Conservation (phyloP, 2,329 filamentous ascomycete genomes). For the Fusarium tjaetaba region DNA sequence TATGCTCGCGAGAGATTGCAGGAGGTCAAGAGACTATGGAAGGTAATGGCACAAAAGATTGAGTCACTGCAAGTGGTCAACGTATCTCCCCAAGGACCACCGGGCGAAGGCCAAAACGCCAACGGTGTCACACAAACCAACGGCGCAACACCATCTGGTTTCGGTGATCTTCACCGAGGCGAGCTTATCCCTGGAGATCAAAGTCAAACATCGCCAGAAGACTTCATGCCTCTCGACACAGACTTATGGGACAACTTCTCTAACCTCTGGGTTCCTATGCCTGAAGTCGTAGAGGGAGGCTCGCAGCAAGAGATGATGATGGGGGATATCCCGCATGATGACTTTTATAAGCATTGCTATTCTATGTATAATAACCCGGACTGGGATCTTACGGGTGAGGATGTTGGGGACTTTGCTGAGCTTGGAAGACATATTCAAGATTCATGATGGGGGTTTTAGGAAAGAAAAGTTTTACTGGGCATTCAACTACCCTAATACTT, state of each 20-base stretch:
- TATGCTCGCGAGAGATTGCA: constrained; percentile 41
- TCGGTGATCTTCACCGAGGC: constrained; percentile 2
- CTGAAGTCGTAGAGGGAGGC: constrained; percentile 23
- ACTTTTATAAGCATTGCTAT: constrained; percentile 44
- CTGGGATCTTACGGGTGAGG: constrained; percentile 43
- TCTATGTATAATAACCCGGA: constrained; percentile 45
- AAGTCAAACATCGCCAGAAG: constrained; percentile 29
- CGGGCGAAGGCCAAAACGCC: not conserved
- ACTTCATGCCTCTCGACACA: constrained; percentile 39
- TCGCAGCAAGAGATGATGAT: constrained; percentile 40
- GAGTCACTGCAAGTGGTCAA: constrained; percentile 40
- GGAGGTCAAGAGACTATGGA: constrained; percentile 40
- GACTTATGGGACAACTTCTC: constrained; percentile 43
- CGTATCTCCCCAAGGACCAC: constrained; percentile 31
- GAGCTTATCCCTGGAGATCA: constrained; percentile 2
- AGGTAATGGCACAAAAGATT: constrained; percentile 41
- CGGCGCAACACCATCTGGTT: constrained; percentile 4
- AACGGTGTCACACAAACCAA: constrained; percentile 4
- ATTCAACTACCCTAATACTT: constrained; percentile 17
- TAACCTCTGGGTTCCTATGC: constrained; percentile 39
- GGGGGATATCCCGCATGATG: constrained; percentile 37
- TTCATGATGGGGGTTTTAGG: constrained; percentile 20
- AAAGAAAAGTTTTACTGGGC: constrained; percentile 9
- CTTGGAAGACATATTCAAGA: constrained; percentile 42
- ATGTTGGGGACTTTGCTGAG: constrained; percentile 43